phyloP scores from a whole-genome alignment of 768 basidiomycete genomes.

The Obba rivulosa region DNA sequence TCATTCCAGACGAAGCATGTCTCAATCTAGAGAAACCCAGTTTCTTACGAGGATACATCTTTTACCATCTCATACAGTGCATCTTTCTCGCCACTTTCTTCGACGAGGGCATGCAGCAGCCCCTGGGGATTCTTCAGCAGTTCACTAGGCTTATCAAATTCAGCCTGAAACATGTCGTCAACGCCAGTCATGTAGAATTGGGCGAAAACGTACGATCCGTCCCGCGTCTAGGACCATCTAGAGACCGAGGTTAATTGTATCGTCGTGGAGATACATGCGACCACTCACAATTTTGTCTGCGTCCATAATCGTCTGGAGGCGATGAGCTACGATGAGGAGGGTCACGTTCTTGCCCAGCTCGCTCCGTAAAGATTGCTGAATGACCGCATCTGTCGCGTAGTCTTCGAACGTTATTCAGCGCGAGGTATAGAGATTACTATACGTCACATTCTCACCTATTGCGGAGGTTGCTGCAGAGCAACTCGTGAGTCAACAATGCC shows the following conservation, averaged over 20 bases:
- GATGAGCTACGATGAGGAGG: slow-evolving; percentile 55
- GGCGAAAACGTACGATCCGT: slow-evolving; percentile 26
- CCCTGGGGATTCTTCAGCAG: slow-evolving; percentile 49
- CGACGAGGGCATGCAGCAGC: slow-evolving; percentile 45
- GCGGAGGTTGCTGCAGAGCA: slow-evolving; percentile 38
- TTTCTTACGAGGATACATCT: no score
- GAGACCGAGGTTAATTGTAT: slow-evolving; percentile 50
- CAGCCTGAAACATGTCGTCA: no score
- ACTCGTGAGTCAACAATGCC: slow-evolving; percentile 22
- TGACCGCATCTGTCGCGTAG: no score
- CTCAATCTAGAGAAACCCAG: no score
- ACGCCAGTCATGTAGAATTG: no score
- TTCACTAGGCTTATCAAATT: slow-evolving; percentile 45
- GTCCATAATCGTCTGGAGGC: slow-evolving; percentile 53
- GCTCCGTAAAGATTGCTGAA: slow-evolving; percentile 47
- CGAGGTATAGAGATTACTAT: slow-evolving; percentile 17
- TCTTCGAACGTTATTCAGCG: slow-evolving; percentile 28
- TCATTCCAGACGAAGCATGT: no score
- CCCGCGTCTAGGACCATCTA: slow-evolving; percentile 41
- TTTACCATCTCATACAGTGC: slow-evolving; percentile 37
- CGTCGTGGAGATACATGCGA: no score
- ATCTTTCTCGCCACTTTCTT: slow-evolving; percentile 50
- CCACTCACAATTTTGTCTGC: no score
- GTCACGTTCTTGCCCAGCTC: slow-evolving; percentile 39
- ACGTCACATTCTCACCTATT: slow-evolving; percentile 24